These are phyloP conservation scores for Colletotrichum orchidophilum DNA, from an alignment of 2,329 filamentous ascomycete genomes.

Conservation along the genomic window DNA sequence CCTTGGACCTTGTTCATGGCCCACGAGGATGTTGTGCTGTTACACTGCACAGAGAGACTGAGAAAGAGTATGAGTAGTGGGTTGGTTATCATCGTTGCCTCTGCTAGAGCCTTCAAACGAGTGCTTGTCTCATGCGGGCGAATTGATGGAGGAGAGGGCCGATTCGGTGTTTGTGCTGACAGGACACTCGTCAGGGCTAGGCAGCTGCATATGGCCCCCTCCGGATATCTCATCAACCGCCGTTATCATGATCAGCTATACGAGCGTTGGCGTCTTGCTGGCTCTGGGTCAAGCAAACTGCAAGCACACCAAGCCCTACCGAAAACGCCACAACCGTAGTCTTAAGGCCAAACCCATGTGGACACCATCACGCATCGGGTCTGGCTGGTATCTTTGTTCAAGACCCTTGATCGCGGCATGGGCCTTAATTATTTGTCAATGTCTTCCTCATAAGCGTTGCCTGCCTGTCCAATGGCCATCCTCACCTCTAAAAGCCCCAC, in stretches of 20 bases:
- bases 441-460: background rate
- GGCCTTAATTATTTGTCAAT: conserved; percentile 15
- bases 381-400: background rate
- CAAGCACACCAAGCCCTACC: conserved; percentile 3
- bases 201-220: background rate
- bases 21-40: background rate
- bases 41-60: background rate
- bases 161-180: background rate
- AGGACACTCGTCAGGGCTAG: background rate
- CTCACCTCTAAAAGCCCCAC: background rate
- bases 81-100: background rate
- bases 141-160: background rate
- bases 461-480: background rate
- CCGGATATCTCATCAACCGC: background rate
- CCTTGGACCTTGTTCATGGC: background rate
- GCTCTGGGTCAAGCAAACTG: background rate
- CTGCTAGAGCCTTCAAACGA: background rate
- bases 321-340: conserved; percentile 12
- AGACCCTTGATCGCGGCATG: background rate
- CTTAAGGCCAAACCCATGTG: background rate
- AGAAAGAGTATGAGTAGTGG: too few relatives aligned
- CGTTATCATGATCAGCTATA: background rate
- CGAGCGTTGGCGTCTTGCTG: background rate
- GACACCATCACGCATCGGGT: background rate
- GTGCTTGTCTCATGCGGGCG: background rate